Evolutionary conservation across 1,284 basidiomycete species (phyloP).

Genomic region (Lentinula novae-zelandiae): DNA sequence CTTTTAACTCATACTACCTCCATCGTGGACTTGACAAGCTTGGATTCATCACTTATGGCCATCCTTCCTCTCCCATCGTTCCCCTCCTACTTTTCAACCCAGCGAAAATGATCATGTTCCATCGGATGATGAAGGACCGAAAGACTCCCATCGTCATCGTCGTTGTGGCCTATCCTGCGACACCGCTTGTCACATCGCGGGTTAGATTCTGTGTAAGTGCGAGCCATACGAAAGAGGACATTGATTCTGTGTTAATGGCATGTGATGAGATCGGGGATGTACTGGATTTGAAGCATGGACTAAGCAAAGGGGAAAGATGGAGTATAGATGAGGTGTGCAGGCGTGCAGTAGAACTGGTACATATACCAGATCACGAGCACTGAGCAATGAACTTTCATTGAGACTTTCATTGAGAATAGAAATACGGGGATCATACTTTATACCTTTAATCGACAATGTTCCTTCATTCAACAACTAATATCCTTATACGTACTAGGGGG

Average conservation of each 20-base stretch:
- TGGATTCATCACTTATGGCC: slow-evolving; percentile 96
- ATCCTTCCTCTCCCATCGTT: slow-evolving; percentile 89
- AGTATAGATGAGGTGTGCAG: slow-evolving; percentile 74
- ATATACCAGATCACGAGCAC: slow-evolving; percentile 16
- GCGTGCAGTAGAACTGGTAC: slow-evolving; percentile 77
- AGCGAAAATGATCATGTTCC: slow-evolving; percentile 89
- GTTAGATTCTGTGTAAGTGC: slow-evolving; percentile 95
- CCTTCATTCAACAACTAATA: too few relatives aligned
- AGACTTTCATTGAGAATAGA: too few relatives aligned
- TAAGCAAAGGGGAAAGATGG: slow-evolving; percentile 68
- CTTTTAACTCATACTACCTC: slow-evolving; percentile 95
- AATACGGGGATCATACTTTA: too few relatives aligned
- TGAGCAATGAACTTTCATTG: background rate
- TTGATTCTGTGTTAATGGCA: slow-evolving; percentile 83
- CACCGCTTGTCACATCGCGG: slow-evolving; percentile 85
- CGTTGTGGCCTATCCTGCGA: slow-evolving; percentile 91
- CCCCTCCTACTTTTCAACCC: slow-evolving; percentile 93
- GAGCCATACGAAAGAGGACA: slow-evolving; percentile 95
- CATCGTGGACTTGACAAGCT: slow-evolving; percentile 85
- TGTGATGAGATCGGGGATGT: slow-evolving; percentile 92
- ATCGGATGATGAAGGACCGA: slow-evolving; percentile 83
- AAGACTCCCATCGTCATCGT: slow-evolving; percentile 84
- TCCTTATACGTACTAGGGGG: too few relatives aligned
- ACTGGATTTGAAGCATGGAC: slow-evolving; percentile 81
- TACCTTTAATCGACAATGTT: too few relatives aligned